Evolutionary conservation across 208 protist species (phyloP).

Genomic region (Trichomonas gallinae): DNA sequence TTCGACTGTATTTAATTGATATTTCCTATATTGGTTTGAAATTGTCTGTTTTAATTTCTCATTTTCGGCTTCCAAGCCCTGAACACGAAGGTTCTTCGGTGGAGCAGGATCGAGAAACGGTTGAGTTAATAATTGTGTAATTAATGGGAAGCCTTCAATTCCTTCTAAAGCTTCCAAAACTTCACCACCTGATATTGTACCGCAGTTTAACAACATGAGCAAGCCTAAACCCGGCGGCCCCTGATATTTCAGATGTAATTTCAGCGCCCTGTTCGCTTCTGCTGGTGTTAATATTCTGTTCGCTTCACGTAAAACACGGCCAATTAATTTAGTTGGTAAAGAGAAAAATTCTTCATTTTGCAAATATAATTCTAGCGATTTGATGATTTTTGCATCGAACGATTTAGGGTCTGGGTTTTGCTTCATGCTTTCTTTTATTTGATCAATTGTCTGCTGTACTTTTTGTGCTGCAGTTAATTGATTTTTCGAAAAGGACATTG

Average conservation of each 20-base stretch:
- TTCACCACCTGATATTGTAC: background rate
- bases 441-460: background rate
- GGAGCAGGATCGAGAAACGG: background rate
- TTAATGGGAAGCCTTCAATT: background rate
- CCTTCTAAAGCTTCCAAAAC: background rate
- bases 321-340: background rate
- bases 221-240: background rate
- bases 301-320: background rate
- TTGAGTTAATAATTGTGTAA: background rate
- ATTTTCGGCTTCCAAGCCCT: background rate
- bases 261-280: background rate
- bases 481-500: background rate
- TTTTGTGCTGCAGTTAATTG: background rate
- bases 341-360: background rate
- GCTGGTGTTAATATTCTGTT: background rate
- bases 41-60: background rate
- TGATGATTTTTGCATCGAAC: background rate
- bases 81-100: background rate
- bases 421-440: background rate
- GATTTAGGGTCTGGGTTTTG: background rate
- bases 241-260: background rate
- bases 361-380: background rate
- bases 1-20: background rate
- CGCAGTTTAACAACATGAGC: background rate
- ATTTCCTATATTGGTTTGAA: background rate